These are phyloP conservation scores for Ormosia emarginata DNA, from an alignment of 306 rosid genomes.

Conservation along the genomic window DNA sequence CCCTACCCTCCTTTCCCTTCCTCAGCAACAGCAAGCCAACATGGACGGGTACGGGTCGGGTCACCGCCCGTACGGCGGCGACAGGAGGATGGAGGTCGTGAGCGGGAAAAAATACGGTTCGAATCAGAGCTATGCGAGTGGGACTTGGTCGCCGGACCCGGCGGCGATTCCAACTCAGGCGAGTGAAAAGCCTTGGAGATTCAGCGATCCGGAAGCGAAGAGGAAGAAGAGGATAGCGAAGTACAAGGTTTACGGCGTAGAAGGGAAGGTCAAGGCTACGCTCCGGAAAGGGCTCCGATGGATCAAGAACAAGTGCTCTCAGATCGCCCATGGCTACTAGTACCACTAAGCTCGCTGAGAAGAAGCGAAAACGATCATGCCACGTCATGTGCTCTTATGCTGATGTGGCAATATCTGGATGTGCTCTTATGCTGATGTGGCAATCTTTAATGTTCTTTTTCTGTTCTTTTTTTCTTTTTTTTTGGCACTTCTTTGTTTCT, in stretches of 20 bases:
- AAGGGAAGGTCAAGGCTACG: constrained; percentile 62
- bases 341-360: neutral
- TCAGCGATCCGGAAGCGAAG: constrained; percentile 49
- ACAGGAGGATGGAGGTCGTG: constrained; percentile 41
- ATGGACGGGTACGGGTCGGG: constrained; percentile 45
- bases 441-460: neutral
- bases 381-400: neutral
- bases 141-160: constrained; percentile 16
- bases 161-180: neutral
- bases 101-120: constrained; percentile 52
- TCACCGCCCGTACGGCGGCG: neutral
- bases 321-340: constrained; percentile 47
- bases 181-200: constrained; percentile 44
- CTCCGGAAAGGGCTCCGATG: constrained; percentile 54
- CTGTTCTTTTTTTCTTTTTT: neutral
- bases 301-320: constrained; percentile 66
- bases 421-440: neutral
- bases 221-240: constrained; percentile 63
- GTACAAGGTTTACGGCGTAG: constrained; percentile 57
- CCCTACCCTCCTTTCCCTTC: neutral
- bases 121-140: neutral
- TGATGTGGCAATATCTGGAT: neutral
- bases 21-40: neutral
- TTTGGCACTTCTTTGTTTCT: neutral
- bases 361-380: neutral